Percentiles rank a stretch among this genome's conserved stretches.
Conservation (phyloP, 2,329 filamentous ascomycete species). For the Dissoconium aciculare region DNA sequence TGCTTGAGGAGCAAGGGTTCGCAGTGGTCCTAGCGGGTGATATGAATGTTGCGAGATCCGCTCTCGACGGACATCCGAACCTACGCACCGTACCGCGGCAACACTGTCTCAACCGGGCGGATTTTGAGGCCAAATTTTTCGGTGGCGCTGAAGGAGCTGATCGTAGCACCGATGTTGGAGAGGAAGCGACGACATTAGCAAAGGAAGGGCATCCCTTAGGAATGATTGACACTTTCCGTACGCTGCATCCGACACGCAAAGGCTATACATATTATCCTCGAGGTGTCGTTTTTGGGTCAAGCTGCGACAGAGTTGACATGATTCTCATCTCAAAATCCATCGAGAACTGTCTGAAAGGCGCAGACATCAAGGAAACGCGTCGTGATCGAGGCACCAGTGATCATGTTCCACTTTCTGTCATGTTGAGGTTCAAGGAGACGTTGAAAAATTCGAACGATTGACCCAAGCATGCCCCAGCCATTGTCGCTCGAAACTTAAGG, state of each 20-base stretch:
- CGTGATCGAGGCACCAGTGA: constrained; percentile 38
- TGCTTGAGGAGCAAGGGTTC: constrained; percentile 29
- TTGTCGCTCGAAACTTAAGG: no score
- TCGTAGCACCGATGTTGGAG: constrained; percentile 3
- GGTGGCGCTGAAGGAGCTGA: constrained; percentile 7
- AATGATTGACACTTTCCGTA: constrained; percentile 36
- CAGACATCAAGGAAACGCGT: constrained; percentile 29
- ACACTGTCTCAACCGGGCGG: constrained; percentile 36
- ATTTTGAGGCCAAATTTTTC: constrained; percentile 39
- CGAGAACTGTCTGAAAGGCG: constrained; percentile 24
- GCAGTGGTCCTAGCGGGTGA: constrained; percentile 37
- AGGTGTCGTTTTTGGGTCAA: constrained; percentile 31
- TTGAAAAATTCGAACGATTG: no score
- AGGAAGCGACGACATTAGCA: constrained; percentile 5
- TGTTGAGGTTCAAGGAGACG: constrained; percentile 10
- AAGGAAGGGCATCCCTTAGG: constrained; percentile 8
- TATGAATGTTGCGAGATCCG: constrained; percentile 35
- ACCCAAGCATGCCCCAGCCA: no score
- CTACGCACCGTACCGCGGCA: constrained; percentile 31
- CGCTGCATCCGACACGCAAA: constrained; percentile 27
- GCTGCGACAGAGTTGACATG: constrained; percentile 41
- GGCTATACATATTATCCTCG: constrained; percentile 38
- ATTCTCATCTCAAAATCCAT: constrained; percentile 31
- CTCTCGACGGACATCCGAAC: constrained; percentile 34
- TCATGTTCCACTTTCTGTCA: constrained; percentile 37